phyloP scores from a whole-genome alignment of 1,284 basidiomycete genomes.

The Fomitopsis palustris region DNA sequence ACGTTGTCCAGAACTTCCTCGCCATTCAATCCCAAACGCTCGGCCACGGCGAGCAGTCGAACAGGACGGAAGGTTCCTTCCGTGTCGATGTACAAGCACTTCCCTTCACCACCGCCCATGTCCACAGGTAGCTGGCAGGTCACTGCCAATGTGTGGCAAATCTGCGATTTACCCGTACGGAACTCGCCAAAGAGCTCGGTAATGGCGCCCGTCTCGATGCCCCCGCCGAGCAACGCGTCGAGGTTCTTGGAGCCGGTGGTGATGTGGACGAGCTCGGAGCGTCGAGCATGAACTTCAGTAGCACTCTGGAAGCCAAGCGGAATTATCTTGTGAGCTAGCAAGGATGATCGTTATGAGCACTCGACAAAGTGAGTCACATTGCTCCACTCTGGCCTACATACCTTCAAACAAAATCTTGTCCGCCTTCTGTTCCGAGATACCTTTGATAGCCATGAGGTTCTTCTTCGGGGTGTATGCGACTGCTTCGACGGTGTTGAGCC shows the following conservation, averaged over 20 bases:
- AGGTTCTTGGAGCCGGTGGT: slow-evolving; percentile 96
- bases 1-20: slow-evolving; percentile 99
- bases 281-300: slow-evolving; percentile 92
- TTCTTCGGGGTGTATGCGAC: slow-evolving; percentile 99
- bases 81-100: slow-evolving; percentile 98
- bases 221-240: slow-evolving; percentile 94
- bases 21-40: slow-evolving; percentile 93
- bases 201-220: slow-evolving; percentile 98
- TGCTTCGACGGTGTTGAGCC: slow-evolving; percentile 91
- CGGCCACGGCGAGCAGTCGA: slow-evolving; percentile 91
- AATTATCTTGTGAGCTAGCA: slow-evolving; percentile 90
- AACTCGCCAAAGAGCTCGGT: slow-evolving; percentile 99
- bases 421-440: slow-evolving; percentile 96
- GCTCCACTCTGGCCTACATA: slow-evolving; percentile 31
- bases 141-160: slow-evolving; percentile 97
- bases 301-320: slow-evolving; percentile 98
- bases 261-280: slow-evolving; percentile 96
- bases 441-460: slow-evolving; percentile 87
- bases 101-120: slow-evolving; percentile 99
- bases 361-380: neutral
- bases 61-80: slow-evolving; percentile 99
- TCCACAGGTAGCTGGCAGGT: slow-evolving; percentile 96
- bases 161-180: slow-evolving; percentile 96
- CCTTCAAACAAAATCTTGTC: slow-evolving; percentile 95
- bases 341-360: neutral